A percentile compares a stretch with the other conserved stretches of the same genome.
phyloP scores from a whole-genome alignment of 139 green algal species.

The Parachlorella kessleri region DNA sequence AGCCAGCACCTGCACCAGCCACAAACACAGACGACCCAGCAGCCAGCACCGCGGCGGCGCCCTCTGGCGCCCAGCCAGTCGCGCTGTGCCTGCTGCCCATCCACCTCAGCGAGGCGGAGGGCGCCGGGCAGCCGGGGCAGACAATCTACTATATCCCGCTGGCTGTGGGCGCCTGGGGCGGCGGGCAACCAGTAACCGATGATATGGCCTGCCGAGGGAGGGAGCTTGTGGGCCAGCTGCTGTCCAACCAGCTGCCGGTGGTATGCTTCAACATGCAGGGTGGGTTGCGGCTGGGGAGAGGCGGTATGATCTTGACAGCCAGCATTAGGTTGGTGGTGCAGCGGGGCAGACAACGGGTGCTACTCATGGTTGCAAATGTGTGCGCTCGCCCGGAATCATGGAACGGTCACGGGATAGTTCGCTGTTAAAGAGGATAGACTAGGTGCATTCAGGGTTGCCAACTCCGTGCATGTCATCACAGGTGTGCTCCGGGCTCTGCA shows the following conservation, averaged over 20 bases:
- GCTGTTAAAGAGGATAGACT: too few relatives aligned
- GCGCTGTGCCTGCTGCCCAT: slow-evolving; percentile 26
- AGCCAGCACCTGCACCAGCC: background rate
- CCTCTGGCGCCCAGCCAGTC: background rate
- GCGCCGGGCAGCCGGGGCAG: background rate
- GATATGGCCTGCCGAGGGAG: background rate
- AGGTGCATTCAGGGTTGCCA: too few relatives aligned
- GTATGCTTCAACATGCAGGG: slow-evolving; percentile 20
- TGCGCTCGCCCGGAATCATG: too few relatives aligned
- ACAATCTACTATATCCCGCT: slow-evolving; percentile 12
- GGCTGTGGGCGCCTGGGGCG: slow-evolving; percentile 5
- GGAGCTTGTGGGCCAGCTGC: slow-evolving; percentile 4
- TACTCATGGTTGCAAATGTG: too few relatives aligned
- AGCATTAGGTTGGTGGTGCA: too few relatives aligned
- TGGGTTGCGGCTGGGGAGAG: background rate
- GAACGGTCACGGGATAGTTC: too few relatives aligned
- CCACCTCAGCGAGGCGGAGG: background rate
- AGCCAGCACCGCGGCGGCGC: background rate
- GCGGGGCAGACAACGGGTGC: too few relatives aligned
- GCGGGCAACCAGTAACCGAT: background rate
- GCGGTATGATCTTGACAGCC: too few relatives aligned
- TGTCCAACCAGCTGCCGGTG: background rate
- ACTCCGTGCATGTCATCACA: too few relatives aligned
- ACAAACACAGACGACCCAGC: background rate
- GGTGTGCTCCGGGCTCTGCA: slow-evolving; percentile 15